Evolutionary conservation across 331 rosid species (phyloP).

Genomic region (Phaseolus coccineus): DNA sequence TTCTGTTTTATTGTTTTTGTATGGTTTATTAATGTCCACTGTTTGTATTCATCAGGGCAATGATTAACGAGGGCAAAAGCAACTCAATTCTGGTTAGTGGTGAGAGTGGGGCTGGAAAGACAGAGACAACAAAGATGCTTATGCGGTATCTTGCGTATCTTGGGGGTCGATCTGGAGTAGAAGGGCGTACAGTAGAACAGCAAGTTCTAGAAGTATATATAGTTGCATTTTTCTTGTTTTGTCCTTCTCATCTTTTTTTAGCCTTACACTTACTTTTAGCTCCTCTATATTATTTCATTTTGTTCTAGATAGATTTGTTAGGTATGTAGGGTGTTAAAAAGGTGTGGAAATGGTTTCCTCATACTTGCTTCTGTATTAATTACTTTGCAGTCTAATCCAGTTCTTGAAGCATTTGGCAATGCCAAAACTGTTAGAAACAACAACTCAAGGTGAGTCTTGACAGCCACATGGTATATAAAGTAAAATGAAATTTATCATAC

Average conservation of each 20-base stretch:
- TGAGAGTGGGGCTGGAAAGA: slow-evolving; percentile 99
- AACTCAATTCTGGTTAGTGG: slow-evolving; percentile 97
- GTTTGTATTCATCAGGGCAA: slow-evolving; percentile 65
- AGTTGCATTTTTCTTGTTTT: slow-evolving; percentile 36
- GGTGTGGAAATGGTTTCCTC: slow-evolving; percentile 41
- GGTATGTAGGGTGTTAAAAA: slow-evolving; percentile 19
- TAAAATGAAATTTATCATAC: slow-evolving; percentile 22
- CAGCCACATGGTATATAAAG: slow-evolving; percentile 15
- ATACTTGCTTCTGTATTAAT: slow-evolving; percentile 45
- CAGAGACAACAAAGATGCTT: slow-evolving; percentile 98
- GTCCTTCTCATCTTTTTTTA: slow-evolving; percentile 9
- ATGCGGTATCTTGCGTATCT: slow-evolving; percentile 98
- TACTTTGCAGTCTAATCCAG: slow-evolving; percentile 88
- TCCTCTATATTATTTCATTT: slow-evolving; percentile 29
- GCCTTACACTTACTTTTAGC: slow-evolving; percentile 2
- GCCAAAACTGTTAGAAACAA: slow-evolving; percentile 97
- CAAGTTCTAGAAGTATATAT: slow-evolving; percentile 90
- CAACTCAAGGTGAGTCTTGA: slow-evolving; percentile 85
- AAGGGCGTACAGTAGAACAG: slow-evolving; percentile 98
- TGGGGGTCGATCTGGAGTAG: slow-evolving; percentile 98
- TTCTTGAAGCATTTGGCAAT: slow-evolving; percentile 98
- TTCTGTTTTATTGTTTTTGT: slow-evolving; percentile 19
- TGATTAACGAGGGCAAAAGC: slow-evolving; percentile 97
- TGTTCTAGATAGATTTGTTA: slow-evolving; percentile 31
- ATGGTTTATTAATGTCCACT: slow-evolving; percentile 38